Percentiles rank a stretch among this genome's conserved stretches.
phyloP scores from a whole-genome alignment of 192 early-diverging fungal genomes.

The Backusella sp. region DNA sequence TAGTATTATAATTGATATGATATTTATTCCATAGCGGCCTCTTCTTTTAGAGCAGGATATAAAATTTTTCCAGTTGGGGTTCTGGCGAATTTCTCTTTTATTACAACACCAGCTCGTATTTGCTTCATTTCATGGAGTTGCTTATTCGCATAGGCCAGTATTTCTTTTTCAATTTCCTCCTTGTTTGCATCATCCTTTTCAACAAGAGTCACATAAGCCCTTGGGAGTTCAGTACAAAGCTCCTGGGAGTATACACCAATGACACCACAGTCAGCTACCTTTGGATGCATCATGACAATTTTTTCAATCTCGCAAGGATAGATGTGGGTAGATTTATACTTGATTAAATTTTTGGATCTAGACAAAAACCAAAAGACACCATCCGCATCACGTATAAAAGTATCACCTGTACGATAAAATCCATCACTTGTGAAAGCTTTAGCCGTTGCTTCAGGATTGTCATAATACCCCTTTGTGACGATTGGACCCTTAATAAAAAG shows the following conservation, averaged over 20 bases:
- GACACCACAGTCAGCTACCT: constrained; percentile 51
- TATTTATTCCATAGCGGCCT: neutral
- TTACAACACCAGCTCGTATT: neutral
- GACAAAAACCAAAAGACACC: constrained; percentile 77
- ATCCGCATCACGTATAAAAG: constrained; percentile 72
- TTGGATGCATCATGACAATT: constrained; percentile 63
- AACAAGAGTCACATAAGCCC: neutral
- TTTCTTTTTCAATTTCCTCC: neutral
- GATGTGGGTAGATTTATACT: constrained; percentile 86
- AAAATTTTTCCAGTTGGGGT: neutral
- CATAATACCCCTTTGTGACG: constrained; percentile 72
- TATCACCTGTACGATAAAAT: constrained; percentile 85
- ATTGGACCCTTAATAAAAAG: constrained; percentile 79
- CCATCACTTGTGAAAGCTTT: constrained; percentile 59
- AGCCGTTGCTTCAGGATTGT: constrained; percentile 65
- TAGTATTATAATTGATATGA: neutral
- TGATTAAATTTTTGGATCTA: constrained; percentile 86
- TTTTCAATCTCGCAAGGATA: constrained; percentile 81
- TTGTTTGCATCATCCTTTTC: neutral
- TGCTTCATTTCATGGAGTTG: neutral
- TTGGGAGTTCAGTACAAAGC: neutral
- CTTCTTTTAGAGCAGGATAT: neutral
- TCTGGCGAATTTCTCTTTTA: neutral
- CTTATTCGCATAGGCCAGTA: neutral
- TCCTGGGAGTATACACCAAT: neutral